Evolutionary conservation across 495 filamentous ascomycete species (phyloP), one percentile per base, ranked within the genome.

Genomic region (Podospora tetraspora): DNA sequence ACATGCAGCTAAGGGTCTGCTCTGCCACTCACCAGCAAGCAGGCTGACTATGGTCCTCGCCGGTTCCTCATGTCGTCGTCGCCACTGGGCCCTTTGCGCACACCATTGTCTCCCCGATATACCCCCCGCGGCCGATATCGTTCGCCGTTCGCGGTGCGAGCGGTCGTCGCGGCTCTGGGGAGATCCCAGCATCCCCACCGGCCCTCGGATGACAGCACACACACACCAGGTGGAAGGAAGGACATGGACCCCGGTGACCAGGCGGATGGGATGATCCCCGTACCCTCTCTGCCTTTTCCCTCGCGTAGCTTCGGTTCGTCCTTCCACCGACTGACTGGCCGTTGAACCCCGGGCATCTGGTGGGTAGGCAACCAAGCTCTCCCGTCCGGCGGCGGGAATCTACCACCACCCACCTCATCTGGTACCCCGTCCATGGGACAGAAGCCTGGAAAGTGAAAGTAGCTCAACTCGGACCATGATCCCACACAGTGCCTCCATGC

Each of bases 231-330:
- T 52, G 16, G 16, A 52, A n/a, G 43, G 43, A 52, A 25, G 43
- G 43, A 52, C 43, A n/a, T n/a, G 19, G 16, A 52, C 43, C 43
- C 43, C 19, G 43, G 43, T 52, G 43, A 52, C 43, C 43, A 52
- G 16, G 43, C 43, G 43, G 43, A 52, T 52, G 43, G 43, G 43
- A 52, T n/a, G 43, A 52, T 52, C 19, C 43, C 43, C 6, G 43
- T n/a, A 52, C 37, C 37, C 9, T 27, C 30, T 9, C 8, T 32
- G 30, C 30, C 9, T 32, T 34, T 34, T 34, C 13, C 32, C 19
- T 52, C 59, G 25, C 58, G 63, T 23, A 64, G 56, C 64, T 59
- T 43, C 64, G 25, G 24, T 59, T 56, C n/a, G 24, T 11, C 58
- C 37, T 65, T 66, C 27, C 43, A 22, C 23, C 34, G 4, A 3